phyloP scores from a whole-genome alignment of 768 basidiomycete genomes.

The Cyclocybe aegerita region DNA sequence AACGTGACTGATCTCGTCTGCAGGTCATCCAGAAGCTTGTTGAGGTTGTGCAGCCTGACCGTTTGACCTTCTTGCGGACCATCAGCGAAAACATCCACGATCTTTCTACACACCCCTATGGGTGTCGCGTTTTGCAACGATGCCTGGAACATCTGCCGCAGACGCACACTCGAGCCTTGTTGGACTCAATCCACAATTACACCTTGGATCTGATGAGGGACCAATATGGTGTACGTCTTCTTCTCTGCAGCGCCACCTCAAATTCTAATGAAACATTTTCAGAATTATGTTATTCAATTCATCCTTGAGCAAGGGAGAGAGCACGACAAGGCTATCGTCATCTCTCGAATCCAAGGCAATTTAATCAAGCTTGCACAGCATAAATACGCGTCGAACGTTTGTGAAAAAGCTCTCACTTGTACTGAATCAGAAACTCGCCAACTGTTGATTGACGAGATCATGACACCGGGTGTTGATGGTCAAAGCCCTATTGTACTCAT shows the following conservation, averaged over 20 bases:
- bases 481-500: conserved; percentile 65
- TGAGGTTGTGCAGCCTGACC: conserved; percentile 74
- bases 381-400: conserved; percentile 96
- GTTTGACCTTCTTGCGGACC: conserved; percentile 68
- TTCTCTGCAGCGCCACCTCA: neutral
- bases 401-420: conserved; percentile 82
- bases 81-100: conserved; percentile 81
- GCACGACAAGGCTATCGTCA: conserved; percentile 65
- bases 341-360: conserved; percentile 71
- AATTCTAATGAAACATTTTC: conserved; percentile 1
- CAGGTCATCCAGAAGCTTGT: conserved; percentile 90
- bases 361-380: conserved; percentile 80
- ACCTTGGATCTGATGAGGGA: conserved; percentile 80
- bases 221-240: conserved; percentile 78
- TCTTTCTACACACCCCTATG: conserved; percentile 86
- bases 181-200: conserved; percentile 81
- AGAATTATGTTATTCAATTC: conserved; percentile 97
- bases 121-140: conserved; percentile 92
- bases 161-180: conserved; percentile 62
- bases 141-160: conserved; percentile 84
- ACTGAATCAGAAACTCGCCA: conserved; percentile 66
- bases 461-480: conserved; percentile 63
- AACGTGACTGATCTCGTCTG: conserved; percentile 2
- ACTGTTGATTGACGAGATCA: conserved; percentile 78
- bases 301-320: conserved; percentile 79